These are phyloP conservation scores for Trichoderma atrobrunneum DNA, from an alignment of 2,329 filamentous ascomycete genomes.

Conservation along the genomic window DNA sequence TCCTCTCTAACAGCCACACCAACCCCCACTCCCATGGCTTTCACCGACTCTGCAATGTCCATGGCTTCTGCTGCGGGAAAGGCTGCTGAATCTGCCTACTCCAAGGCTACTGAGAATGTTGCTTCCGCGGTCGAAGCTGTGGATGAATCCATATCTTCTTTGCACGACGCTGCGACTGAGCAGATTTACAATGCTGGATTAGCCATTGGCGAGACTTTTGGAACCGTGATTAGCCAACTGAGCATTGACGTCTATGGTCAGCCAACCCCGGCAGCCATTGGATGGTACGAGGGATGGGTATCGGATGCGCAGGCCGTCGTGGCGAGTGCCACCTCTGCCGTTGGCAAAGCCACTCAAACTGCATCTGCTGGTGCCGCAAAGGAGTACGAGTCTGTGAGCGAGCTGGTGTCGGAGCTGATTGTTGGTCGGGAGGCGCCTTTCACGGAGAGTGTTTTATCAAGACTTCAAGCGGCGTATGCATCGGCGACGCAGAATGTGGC, in stretches of 20 bases:
- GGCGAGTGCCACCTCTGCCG: conserved; percentile 50
- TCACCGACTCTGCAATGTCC: conserved; percentile 47
- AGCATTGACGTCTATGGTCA: conserved; percentile 69
- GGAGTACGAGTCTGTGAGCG: conserved; percentile 68
- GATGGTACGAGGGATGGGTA: conserved; percentile 50
- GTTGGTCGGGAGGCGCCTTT: conserved; percentile 76
- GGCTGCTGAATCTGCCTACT: conserved; percentile 51
- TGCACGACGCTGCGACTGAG: conserved; percentile 46
- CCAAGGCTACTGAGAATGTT: conserved; percentile 43
- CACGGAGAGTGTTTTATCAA: conserved; percentile 73
- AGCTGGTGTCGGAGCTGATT: conserved; percentile 73
- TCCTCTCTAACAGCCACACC: conserved; percentile 58
- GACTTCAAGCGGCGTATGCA: conserved; percentile 69
- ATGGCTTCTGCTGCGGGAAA: conserved; percentile 50
- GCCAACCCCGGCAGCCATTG: conserved; percentile 58
- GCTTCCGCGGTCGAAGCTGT: conserved; percentile 39
- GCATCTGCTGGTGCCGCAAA: conserved; percentile 58
- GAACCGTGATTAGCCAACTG: conserved; percentile 54
- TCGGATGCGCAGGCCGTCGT: conserved; percentile 54
- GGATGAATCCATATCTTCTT: conserved; percentile 38
- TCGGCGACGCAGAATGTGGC: conserved; percentile 59
- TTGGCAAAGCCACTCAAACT: conserved; percentile 56
- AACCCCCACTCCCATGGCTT: conserved; percentile 58
- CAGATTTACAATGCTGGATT: conserved; percentile 37
- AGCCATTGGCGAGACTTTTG: conserved; percentile 41